Evolutionary conservation across 2,329 filamentous ascomycete species (phyloP), one percentile per base, ranked within the genome.

Genomic region (Purpureocillium lavendulum): DNA sequence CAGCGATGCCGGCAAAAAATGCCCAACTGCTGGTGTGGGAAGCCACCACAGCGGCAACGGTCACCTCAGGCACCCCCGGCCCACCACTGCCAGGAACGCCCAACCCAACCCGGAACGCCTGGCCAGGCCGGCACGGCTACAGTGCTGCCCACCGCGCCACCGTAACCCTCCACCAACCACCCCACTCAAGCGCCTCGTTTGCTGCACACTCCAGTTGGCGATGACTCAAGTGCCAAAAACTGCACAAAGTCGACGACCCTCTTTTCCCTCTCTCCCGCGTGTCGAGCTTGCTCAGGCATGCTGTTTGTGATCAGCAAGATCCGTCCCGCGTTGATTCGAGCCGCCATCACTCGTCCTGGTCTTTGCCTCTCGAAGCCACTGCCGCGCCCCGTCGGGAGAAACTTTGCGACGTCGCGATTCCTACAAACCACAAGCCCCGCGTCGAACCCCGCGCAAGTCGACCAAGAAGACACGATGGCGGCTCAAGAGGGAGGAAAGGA

Each of bases 401-500:
- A n/a, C 30, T 14, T 32, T 32, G 13, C 13, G 30, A 32, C 30
- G 13, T 32, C 15, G 13, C 15, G 30, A 32, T n/a, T 12, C 30
- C 7, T 16, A 7, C 13, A 32, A 39, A 17, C 38, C 24, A 28
- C 35, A 14, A 32, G 32, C 21, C 15, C 17, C 38, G 21, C 21
- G 21, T 26, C 10, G 6, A 10, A 26, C 21, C 21, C 21, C 21
- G 21, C 21, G 21, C 6, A 6, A 10, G 6, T 6, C 6, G 21
- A 24, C 29, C 18, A 31, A 38, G 36, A 44, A 38, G 15, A 40
- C 30, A 37, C 17, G 40, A 65, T 64, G 61, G 54, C 62, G 28
- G 36, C 40, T 38, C 57, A 62, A 30, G 69, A 70, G 49, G 58
- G 58, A 42, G 58, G 58, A 42, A 71, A 71, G 47, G 47, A 49